A percentile compares a stretch with the other conserved stretches of the same genome.
Conservation (phyloP, 2,329 filamentous ascomycete species). For the Pestalotiopsis sp. region DNA sequence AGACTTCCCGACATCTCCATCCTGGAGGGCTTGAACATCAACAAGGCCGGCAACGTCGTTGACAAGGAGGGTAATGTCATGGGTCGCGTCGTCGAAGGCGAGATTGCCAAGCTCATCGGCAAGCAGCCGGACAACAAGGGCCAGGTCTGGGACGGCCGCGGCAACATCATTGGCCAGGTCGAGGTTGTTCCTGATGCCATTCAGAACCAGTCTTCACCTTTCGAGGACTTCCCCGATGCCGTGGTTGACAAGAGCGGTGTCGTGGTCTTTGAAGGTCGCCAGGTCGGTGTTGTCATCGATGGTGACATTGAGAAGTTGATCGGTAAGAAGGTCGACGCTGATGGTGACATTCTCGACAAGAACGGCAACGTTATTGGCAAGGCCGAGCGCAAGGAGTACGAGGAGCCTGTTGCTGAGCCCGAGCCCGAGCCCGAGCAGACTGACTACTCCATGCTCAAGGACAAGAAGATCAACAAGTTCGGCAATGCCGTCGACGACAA, state of each 20-base stretch:
- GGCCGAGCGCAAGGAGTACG: slow-evolving; percentile 35
- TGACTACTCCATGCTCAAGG: slow-evolving; percentile 54
- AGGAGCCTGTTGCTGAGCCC: slow-evolving; percentile 27
- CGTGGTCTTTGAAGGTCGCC: slow-evolving; percentile 38
- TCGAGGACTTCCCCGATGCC: slow-evolving; percentile 39
- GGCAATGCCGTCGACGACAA: slow-evolving; percentile 59
- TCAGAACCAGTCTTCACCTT: slow-evolving; percentile 35
- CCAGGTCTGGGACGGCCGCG: slow-evolving; percentile 38
- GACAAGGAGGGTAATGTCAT: slow-evolving; percentile 45
- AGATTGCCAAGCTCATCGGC: slow-evolving; percentile 43
- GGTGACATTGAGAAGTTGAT: slow-evolving; percentile 37
- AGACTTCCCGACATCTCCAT: slow-evolving; percentile 30
- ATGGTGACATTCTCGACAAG: slow-evolving; percentile 39
- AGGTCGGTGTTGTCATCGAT: slow-evolving; percentile 40
- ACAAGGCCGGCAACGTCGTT: slow-evolving; percentile 46
- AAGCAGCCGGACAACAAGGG: slow-evolving; percentile 45
- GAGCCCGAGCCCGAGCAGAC: slow-evolving; percentile 36
- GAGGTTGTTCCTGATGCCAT: slow-evolving; percentile 42
- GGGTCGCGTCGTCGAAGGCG: slow-evolving; percentile 43
- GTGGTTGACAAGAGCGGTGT: slow-evolving; percentile 38
- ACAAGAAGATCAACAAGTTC: slow-evolving; percentile 59
- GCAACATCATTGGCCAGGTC: slow-evolving; percentile 37
- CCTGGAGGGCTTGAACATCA: slow-evolving; percentile 44
- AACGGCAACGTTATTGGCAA: slow-evolving; percentile 36
- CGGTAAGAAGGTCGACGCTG: slow-evolving; percentile 38